phyloP scores from a whole-genome alignment of 202 grass and related monocot genomes.

The Elaeis oleifera region DNA sequence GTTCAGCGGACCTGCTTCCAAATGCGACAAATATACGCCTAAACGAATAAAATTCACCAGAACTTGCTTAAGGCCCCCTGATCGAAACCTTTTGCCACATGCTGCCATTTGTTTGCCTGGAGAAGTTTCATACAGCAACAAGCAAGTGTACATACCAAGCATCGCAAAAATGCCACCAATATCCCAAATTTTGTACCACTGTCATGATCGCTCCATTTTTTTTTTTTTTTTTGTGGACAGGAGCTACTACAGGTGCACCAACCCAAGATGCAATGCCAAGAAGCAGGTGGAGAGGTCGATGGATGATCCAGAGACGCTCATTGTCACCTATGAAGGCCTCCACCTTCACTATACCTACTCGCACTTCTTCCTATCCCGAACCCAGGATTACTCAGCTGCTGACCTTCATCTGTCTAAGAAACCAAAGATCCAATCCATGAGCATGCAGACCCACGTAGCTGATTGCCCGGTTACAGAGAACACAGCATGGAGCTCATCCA shows the following conservation, averaged over 20 bases:
- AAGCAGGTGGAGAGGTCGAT: conserved; percentile 77
- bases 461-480: not conserved
- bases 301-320: conserved; percentile 59
- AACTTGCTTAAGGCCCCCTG: too few relatives aligned
- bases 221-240: conserved; percentile 20
- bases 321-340: conserved; percentile 95
- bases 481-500: not conserved
- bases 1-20: too few relatives aligned
- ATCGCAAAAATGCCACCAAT: too few relatives aligned
- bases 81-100: too few relatives aligned
- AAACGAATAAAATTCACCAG: too few relatives aligned
- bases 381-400: not conserved
- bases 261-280: conserved; percentile 92
- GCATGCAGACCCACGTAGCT: not conserved
- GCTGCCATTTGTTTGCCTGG: too few relatives aligned
- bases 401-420: conserved; percentile 38
- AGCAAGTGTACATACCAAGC: too few relatives aligned
- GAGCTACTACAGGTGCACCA: conserved; percentile 98
- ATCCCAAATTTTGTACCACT: too few relatives aligned
- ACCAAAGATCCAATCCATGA: conserved; percentile 30
- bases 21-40: too few relatives aligned
- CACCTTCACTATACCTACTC: conserved; percentile 97
- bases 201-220: not conserved
- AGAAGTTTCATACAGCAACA: too few relatives aligned
- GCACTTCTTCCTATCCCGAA: conserved; percentile 39